These are phyloP conservation scores for Helicocarpus griseus DNA, from an alignment of 2,329 filamentous ascomycete genomes.

Conservation along the genomic window DNA sequence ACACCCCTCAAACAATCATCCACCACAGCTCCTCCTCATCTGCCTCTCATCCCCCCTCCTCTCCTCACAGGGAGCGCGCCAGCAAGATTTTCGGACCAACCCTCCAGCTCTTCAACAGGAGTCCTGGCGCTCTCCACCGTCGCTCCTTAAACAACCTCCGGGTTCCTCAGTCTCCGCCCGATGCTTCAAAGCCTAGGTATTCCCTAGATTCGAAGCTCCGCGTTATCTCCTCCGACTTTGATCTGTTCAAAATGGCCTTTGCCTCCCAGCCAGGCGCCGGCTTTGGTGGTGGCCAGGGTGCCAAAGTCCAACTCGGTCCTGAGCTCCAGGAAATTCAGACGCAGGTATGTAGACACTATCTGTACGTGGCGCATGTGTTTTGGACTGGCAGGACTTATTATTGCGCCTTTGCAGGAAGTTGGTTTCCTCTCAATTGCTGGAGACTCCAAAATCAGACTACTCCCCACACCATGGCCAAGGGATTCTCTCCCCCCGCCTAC, in stretches of 20 bases:
- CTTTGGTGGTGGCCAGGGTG: slow-evolving; percentile 33
- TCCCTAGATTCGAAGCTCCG: slow-evolving; percentile 27
- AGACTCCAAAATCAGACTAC: slow-evolving; percentile 68
- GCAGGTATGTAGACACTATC: slow-evolving; percentile 48
- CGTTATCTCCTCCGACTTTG: slow-evolving; percentile 29
- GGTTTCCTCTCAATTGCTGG: slow-evolving; percentile 73
- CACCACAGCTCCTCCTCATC: slow-evolving; percentile 7
- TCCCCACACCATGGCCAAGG: slow-evolving; percentile 67
- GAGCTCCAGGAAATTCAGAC: slow-evolving; percentile 72
- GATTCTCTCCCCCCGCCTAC: slow-evolving; percentile 62
- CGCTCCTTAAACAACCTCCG: slow-evolving; percentile 31
- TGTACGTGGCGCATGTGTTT: no score
- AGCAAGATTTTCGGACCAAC: slow-evolving; percentile 38
- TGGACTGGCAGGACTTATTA: no score
- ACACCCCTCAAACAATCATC: not conserved
- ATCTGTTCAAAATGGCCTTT: slow-evolving; percentile 50
- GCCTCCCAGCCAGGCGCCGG: slow-evolving; percentile 44
- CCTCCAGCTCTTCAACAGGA: slow-evolving; percentile 32
- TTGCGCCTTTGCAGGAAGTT: slow-evolving; percentile 45
- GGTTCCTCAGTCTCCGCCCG: slow-evolving; percentile 25
- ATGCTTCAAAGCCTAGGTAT: slow-evolving; percentile 27
- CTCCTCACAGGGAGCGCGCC: slow-evolving; percentile 13
- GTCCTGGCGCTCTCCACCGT: slow-evolving; percentile 32
- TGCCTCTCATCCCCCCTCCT: slow-evolving; percentile 12
- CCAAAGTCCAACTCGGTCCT: slow-evolving; percentile 44